These are phyloP conservation scores for Candida piceae DNA, from an alignment of 805 yeast genomes.

Conservation along the genomic window DNA sequence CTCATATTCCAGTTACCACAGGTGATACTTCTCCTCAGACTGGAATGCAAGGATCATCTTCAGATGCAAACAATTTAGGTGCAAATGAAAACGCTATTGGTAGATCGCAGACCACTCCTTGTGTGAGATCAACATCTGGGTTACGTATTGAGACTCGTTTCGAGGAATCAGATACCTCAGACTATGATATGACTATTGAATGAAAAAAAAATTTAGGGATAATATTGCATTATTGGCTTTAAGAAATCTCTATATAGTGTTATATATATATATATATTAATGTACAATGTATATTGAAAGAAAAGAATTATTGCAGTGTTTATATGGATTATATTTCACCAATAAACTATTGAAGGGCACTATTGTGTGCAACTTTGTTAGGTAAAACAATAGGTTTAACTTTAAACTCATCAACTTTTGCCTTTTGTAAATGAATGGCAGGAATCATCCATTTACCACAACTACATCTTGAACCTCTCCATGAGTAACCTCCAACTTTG, in stretches of 20 bases:
- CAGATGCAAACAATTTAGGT: neutral
- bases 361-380: constrained; percentile 1
- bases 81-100: constrained; percentile 2
- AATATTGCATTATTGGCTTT: neutral
- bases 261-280: neutral
- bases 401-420: constrained; percentile 68
- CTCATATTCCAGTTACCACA: too few relatives aligned
- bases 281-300: too few relatives aligned
- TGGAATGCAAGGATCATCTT: constrained; percentile 2
- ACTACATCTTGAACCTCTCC: constrained; percentile 93
- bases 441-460: constrained; percentile 97
- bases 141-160: constrained; percentile 8
- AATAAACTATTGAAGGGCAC: neutral
- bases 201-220: constrained; percentile 1
- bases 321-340: too few relatives aligned
- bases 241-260: neutral
- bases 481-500: constrained; percentile 86
- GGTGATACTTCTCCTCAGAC: constrained; percentile 19
- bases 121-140: constrained; percentile 10
- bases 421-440: constrained; percentile 73
- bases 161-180: constrained; percentile 18
- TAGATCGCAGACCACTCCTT: constrained; percentile 6
- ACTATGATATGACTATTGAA: constrained; percentile 29
- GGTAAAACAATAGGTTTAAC: constrained; percentile 1
- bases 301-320: too few relatives aligned